These are phyloP conservation scores for Ceratobasidium sp. DNA, from an alignment of 1,284 basidiomycete species.

Conservation along the genomic window DNA sequence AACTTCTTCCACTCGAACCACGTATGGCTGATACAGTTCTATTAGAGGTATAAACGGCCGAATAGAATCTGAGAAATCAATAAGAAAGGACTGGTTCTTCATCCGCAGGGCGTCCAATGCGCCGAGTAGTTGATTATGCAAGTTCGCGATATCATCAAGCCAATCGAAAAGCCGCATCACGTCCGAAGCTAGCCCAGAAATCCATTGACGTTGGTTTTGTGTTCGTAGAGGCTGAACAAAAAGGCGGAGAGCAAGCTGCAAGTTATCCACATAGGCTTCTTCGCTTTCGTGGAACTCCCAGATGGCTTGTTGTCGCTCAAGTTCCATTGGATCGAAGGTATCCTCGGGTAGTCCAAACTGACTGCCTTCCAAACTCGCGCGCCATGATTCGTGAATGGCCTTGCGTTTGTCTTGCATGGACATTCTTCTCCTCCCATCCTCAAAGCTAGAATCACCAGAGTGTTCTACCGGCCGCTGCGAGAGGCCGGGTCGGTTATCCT, in stretches of 20 bases:
- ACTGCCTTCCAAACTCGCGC: slow-evolving; percentile 18
- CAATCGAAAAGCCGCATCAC: slow-evolving; percentile 82
- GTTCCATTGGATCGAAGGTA: slow-evolving; percentile 59
- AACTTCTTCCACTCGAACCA: slow-evolving; percentile 77
- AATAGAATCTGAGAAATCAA: slow-evolving; percentile 69
- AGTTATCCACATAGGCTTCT: slow-evolving; percentile 72
- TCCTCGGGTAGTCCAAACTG: not conserved
- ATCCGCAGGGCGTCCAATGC: slow-evolving; percentile 63
- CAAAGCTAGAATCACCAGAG: not conserved
- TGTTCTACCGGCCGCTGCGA: not conserved
- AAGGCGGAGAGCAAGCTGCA: slow-evolving; percentile 73
- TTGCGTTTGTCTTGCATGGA: slow-evolving; percentile 31
- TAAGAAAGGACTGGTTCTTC: slow-evolving; percentile 63
- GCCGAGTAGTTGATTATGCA: slow-evolving; percentile 75
- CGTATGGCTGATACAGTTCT: slow-evolving; percentile 87
- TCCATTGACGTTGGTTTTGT: slow-evolving; percentile 76
- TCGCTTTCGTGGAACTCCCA: slow-evolving; percentile 78
- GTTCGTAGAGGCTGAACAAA: slow-evolving; percentile 83
- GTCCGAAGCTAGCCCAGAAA: slow-evolving; percentile 77
- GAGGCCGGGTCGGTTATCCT: not conserved
- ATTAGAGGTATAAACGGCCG: slow-evolving; percentile 72
- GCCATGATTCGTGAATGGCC: slow-evolving; percentile 30
- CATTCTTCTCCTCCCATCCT: not conserved
- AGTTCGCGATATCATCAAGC: slow-evolving; percentile 83
- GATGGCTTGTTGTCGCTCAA: slow-evolving; percentile 75